phyloP scores from a whole-genome alignment of 1,284 basidiomycete genomes.

The Pisolithus thermaeus region DNA sequence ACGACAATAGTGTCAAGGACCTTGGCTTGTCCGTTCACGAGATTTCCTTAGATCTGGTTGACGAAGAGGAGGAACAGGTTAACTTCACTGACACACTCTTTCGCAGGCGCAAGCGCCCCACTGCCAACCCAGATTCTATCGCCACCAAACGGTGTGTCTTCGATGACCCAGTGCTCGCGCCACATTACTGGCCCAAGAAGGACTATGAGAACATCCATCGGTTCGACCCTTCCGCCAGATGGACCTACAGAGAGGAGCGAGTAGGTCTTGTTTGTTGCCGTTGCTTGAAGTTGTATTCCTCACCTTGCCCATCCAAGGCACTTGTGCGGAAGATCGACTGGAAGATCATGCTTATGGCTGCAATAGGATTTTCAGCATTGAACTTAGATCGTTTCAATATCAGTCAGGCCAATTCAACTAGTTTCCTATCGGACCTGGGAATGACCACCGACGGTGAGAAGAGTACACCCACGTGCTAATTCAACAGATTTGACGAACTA shows the following conservation, averaged over 20 bases:
- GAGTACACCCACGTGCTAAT: not conserved
- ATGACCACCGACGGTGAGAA: constrained; percentile 48
- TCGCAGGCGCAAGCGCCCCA: not conserved
- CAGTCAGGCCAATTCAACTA: constrained; percentile 60
- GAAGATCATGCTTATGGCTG: constrained; percentile 43
- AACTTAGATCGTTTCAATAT: constrained; percentile 47
- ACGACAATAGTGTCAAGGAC: not conserved
- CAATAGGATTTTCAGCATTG: constrained; percentile 40
- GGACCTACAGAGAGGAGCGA: constrained; percentile 65
- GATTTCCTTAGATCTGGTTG: not conserved
- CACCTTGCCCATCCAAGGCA: constrained; percentile 2
- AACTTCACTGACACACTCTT: not conserved
- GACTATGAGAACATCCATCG: constrained; percentile 60
- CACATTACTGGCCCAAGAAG: constrained; percentile 49
- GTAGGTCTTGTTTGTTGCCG: constrained; percentile 25
- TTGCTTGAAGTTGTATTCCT: not conserved
- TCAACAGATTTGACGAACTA: not conserved
- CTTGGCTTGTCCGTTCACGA: not conserved
- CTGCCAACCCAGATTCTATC: not conserved
- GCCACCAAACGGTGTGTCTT: constrained; percentile 48
- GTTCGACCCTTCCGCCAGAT: constrained; percentile 61
- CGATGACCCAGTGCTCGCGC: constrained; percentile 47
- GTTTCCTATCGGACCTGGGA: constrained; percentile 55
- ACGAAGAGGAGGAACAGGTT: not conserved
- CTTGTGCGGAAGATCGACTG: constrained; percentile 45